A percentile compares a stretch with the other conserved stretches of the same genome.
phyloP scores from a whole-genome alignment of 148 eudicot genomes.

The Rhododendron williamsianum region DNA sequence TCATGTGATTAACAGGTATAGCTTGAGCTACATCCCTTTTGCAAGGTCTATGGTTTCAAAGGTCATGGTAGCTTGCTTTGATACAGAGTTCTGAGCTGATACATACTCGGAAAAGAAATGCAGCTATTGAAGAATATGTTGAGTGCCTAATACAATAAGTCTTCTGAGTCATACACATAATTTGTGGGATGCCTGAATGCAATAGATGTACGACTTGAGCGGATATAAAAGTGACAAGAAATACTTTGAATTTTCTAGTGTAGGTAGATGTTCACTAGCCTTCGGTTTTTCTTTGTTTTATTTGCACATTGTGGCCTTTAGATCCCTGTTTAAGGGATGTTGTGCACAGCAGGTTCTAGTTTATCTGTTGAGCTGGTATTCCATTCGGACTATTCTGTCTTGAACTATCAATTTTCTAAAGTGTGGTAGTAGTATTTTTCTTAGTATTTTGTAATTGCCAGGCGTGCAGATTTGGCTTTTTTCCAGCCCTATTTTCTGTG shows the following conservation, averaged over 20 bases:
- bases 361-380: background rate
- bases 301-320: background rate
- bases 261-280: background rate
- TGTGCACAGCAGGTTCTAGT: background rate
- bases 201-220: background rate
- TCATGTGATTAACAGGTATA: constrained; percentile 57
- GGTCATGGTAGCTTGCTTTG: constrained; percentile 70
- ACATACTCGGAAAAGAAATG: background rate
- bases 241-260: background rate
- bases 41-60: constrained; percentile 85
- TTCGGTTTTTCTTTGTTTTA: background rate
- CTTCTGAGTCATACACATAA: background rate
- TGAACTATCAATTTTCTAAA: background rate
- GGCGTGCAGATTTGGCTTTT: background rate
- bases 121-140: background rate
- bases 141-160: background rate
- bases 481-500: background rate
- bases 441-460: background rate
- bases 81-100: constrained; percentile 70
- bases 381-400: background rate
- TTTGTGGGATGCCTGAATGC: background rate
- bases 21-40: constrained; percentile 91
- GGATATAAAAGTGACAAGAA: background rate
- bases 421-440: background rate
- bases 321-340: background rate